A percentile compares a stretch with the other conserved stretches of the same genome.
These are phyloP conservation scores for Panaeolus papilionaceus DNA, from an alignment of 768 basidiomycete species.

Conservation along the genomic window DNA sequence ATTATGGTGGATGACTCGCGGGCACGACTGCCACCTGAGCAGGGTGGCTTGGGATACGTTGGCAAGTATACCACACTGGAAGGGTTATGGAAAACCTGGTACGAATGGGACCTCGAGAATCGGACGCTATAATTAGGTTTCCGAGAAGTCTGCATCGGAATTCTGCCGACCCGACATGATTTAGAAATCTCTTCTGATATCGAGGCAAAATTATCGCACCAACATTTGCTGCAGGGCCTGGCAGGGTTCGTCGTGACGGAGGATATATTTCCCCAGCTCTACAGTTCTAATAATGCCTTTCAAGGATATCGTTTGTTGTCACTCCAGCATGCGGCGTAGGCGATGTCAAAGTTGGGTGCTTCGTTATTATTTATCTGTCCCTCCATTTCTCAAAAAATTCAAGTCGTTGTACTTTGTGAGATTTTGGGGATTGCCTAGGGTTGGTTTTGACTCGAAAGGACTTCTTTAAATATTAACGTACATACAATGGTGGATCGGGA, in stretches of 20 bases:
- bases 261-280: background rate
- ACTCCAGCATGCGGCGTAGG: background rate
- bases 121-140: background rate
- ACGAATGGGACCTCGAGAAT: background rate
- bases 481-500: background rate
- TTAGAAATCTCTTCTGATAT: background rate
- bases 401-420: background rate
- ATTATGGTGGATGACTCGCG: constrained; percentile 16
- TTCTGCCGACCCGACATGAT: too few species aligned
- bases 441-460: background rate
- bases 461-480: background rate
- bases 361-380: background rate
- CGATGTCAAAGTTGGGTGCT: background rate
- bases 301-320: constrained; percentile 1
- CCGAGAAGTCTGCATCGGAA: background rate
- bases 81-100: constrained; percentile 7
- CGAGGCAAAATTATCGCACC: background rate
- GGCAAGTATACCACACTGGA: constrained; percentile 1
- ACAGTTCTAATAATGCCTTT: background rate
- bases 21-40: constrained; percentile 14
- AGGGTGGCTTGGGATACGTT: constrained; percentile 14
- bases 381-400: background rate
- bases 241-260: background rate
- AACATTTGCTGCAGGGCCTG: background rate
- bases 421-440: background rate